A percentile compares a stretch with the other conserved stretches of the same genome.
Conservation (phyloP, 2,329 filamentous ascomycete genomes). For the Cordyceps militaris region DNA sequence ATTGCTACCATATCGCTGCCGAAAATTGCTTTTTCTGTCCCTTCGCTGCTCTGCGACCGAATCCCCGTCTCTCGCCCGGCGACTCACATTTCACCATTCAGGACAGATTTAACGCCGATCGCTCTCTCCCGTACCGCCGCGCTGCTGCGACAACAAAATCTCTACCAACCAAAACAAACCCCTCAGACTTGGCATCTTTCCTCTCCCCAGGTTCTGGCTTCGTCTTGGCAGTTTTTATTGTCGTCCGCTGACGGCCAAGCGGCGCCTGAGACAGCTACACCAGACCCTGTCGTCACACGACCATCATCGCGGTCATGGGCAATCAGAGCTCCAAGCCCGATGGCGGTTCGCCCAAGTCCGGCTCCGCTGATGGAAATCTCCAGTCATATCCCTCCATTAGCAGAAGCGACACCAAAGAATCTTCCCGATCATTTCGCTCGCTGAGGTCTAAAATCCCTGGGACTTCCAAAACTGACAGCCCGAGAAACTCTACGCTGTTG, state of each 20-base stretch:
- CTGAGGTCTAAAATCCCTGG: slow-evolving; percentile 87
- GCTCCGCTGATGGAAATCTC: slow-evolving; percentile 42
- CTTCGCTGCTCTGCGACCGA: neutral
- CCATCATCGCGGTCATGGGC: slow-evolving; percentile 49
- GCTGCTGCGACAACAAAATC: neutral
- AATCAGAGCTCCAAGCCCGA: slow-evolving; percentile 64
- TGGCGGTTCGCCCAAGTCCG: slow-evolving; percentile 38
- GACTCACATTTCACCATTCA: slow-evolving; percentile 6
- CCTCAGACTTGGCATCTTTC: slow-evolving; percentile 4
- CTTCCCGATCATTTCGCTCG: slow-evolving; percentile 74
- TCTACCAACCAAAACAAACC: neutral
- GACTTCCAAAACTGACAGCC: slow-evolving; percentile 66
- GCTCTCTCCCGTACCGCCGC: neutral
- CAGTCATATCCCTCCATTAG: slow-evolving; percentile 88
- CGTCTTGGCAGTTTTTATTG: slow-evolving; percentile 11
- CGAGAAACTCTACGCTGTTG: slow-evolving; percentile 64
- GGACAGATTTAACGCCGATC: slow-evolving; percentile 1
- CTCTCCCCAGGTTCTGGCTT: slow-evolving; percentile 13
- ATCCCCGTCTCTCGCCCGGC: neutral
- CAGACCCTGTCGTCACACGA: slow-evolving; percentile 10
- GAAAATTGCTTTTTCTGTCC: slow-evolving; percentile 4
- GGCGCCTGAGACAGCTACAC: slow-evolving; percentile 23
- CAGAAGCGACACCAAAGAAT: slow-evolving; percentile 89
- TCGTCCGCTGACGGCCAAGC: slow-evolving; percentile 20
- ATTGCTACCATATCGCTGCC: slow-evolving; percentile 7